phyloP scores from a whole-genome alignment of 2,329 filamentous ascomycete genomes.

The Zymoseptoria brevis region DNA sequence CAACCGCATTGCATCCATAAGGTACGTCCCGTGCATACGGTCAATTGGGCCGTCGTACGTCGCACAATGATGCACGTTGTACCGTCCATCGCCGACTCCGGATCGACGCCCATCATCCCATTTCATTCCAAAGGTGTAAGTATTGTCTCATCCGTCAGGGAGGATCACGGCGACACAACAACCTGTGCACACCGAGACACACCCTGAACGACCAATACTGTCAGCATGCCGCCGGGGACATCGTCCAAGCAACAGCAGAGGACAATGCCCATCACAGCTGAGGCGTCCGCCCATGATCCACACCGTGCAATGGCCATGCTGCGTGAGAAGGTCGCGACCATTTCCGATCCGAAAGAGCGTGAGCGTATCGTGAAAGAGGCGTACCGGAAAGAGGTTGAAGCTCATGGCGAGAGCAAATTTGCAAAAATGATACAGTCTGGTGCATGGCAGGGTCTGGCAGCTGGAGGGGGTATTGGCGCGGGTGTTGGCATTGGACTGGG shows the following conservation, averaged over 20 bases:
- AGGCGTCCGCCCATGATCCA: neutral
- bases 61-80: neutral
- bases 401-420: constrained; percentile 23
- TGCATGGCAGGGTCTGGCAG: constrained; percentile 35
- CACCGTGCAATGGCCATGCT: constrained; percentile 3
- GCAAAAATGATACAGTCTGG: constrained; percentile 25
- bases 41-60: neutral
- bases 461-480: constrained; percentile 37
- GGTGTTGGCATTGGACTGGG: constrained; percentile 36
- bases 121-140: neutral
- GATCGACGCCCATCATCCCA: neutral
- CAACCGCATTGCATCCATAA: neutral
- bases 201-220: neutral
- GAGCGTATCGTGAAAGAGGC: constrained; percentile 23
- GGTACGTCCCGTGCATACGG: neutral
- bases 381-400: constrained; percentile 27
- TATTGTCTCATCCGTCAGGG: neutral
- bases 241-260: constrained; percentile 1
- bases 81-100: neutral
- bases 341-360: constrained; percentile 21
- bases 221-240: neutral
- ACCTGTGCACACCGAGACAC: neutral
- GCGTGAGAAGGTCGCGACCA: constrained; percentile 15
- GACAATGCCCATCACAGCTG: neutral
- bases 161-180: neutral